Evolutionary conservation across 805 yeast species (phyloP), one percentile per base, ranked within the genome.

Genomic region (Dipodascopsis uninucleata): DNA sequence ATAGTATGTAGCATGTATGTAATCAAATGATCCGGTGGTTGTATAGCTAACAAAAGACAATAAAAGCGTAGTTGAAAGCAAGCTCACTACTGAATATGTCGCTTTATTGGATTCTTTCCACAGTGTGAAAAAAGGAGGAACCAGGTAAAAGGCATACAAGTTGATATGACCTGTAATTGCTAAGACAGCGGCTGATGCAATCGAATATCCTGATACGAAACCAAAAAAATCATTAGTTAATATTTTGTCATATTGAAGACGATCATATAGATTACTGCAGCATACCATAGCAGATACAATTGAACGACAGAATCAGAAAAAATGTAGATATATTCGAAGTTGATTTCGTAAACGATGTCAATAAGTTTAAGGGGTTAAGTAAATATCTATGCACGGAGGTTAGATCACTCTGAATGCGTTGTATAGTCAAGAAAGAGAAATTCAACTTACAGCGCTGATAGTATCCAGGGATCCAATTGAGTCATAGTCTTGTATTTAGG

Each of bases 341-440:
- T 0, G 95, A 82, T 55, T 79, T 79, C 3, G 93, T 74, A 37
- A 84, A 68, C 34, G 80, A 74, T 8, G 89, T 74, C 39, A 86
- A 62, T 2, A 88, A 63, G n/a, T 79, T 67, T 56, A 89, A 69
- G 6, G 98, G 98, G 61, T 88, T 93, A 59, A 87, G 74, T 24
- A 83, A 71, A 61, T 83, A 90, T 39, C 56, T 52, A 18, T 14
- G n/a, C n/a, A n/a, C n/a, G n/a, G n/a, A n/a, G n/a, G n/a, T n/a
- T n/a, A n/a, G n/a, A n/a, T n/a, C n/a, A n/a, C n/a, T n/a, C n/a
- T n/a, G n/a, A n/a, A n/a, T n/a, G n/a, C n/a, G n/a, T n/a, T n/a
- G n/a, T n/a, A n/a, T n/a, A n/a, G n/a, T n/a, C n/a, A 14, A 9
- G 16, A 17, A 10, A 16, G 9, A 25, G n/a, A 10, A 1, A 16